These are phyloP conservation scores for Fusarium keratoplasticum DNA, from an alignment of 2,329 filamentous ascomycete species.

Conservation along the genomic window DNA sequence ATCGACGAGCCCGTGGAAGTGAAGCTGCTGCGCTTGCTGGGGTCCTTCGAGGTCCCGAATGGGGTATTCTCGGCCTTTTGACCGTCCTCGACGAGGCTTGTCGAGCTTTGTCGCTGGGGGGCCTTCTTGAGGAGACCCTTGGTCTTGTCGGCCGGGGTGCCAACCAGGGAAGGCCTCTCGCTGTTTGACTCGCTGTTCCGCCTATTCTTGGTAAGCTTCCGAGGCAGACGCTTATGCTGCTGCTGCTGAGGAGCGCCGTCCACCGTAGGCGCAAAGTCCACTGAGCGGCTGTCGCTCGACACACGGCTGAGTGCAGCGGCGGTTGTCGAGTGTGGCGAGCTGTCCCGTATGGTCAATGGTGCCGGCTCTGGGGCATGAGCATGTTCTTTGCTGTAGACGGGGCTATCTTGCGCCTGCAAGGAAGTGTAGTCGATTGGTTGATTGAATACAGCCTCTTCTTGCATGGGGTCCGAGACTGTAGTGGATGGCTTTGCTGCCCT, in stretches of 20 bases:
- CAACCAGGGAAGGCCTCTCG: constrained; percentile 43
- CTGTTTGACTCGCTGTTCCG: constrained; percentile 50
- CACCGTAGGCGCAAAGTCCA: constrained; percentile 44
- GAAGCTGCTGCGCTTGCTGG: constrained; percentile 39
- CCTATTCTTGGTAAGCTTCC: constrained; percentile 57
- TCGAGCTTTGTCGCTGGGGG: constrained; percentile 46
- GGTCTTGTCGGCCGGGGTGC: constrained; percentile 25
- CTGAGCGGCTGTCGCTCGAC: constrained; percentile 50
- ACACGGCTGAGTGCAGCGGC: constrained; percentile 42
- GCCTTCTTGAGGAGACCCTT: constrained; percentile 54
- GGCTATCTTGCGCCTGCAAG: constrained; percentile 43
- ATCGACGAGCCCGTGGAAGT: constrained; percentile 41
- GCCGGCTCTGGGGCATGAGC: constrained; percentile 29
- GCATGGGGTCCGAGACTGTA: constrained; percentile 44
- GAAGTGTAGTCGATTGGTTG: constrained; percentile 45
- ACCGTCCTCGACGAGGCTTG: constrained; percentile 38
- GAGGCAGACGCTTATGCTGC: constrained; percentile 51
- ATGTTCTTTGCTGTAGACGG: constrained; percentile 38
- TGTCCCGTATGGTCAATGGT: constrained; percentile 39
- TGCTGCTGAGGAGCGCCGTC: constrained; percentile 35
- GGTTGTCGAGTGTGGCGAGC: constrained; percentile 35
- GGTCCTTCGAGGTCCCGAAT: constrained; percentile 36
- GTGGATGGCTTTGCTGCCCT: constrained; percentile 13
- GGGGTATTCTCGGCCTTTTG: constrained; percentile 39
- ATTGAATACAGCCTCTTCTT: constrained; percentile 49